Evolutionary conservation across 345 rosid genomes (phyloP), one percentile per base, ranked within the genome.

Genomic region (Gossypioides kirkii): DNA sequence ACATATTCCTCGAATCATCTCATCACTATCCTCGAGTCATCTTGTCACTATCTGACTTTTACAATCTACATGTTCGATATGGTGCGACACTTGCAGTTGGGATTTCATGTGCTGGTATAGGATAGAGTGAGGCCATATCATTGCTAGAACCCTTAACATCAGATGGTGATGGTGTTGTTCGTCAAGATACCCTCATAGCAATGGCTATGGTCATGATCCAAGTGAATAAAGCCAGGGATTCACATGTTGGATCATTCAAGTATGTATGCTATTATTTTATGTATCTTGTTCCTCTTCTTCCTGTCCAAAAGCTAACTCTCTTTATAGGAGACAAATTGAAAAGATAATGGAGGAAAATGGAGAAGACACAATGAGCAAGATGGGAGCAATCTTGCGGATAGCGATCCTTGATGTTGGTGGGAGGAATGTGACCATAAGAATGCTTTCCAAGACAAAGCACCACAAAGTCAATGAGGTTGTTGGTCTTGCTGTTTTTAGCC

Each of bases 31-130:
- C n/a, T n/a, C 86, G 99, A 72, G 92, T 92, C 70, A 98, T 95
- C 65, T 92, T 96, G 17, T 83, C 91, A 77, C 89, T 95, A 50
- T 95, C 98, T 0, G 97, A 92, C n/a, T n/a, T 98, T 45, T 92
- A 95, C 82, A 95, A 95, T 73, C 99, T 98, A 32, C 99, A 95
- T 82, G 99, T 95, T 75, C 97, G 97, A 47, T 95, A 95, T 70
- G 99, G 99, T 65, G 99, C 98, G 36, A 98, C 98, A 62, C 97
- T 95, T 60, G 99, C 99, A 0, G 98, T 95, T 26, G 99, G 99
- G 77, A 95, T 95, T 71, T 95, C 99, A 60, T 95, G 99, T 84
- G 99, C 99, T n/a, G 99, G 97, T 65, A 95, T 97, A 69, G 97
- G 99, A 77, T 79, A 92, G 77, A 92, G 97, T 52, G 98, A 95